Evolutionary conservation across 148 eudicot species (phyloP).

Genomic region (Camellia japonica): DNA sequence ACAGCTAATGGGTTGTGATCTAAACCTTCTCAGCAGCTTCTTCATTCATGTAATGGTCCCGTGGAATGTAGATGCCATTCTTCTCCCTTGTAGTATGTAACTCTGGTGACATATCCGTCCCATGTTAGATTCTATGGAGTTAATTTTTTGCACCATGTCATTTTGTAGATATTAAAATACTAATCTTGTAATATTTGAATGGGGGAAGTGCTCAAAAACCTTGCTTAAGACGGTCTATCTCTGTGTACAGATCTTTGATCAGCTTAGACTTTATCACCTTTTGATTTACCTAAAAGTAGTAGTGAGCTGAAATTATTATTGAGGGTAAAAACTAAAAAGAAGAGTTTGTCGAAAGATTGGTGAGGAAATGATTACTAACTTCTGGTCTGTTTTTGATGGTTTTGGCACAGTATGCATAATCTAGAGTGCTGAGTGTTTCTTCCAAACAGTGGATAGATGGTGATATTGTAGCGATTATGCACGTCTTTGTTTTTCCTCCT

Average conservation of each 20-base stretch:
- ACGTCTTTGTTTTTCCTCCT: conserved; percentile 58
- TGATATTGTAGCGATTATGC: conserved; percentile 55
- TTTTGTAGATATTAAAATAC: neutral
- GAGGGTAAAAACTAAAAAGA: neutral
- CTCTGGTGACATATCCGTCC: conserved; percentile 13
- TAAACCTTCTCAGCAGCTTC: conserved; percentile 39
- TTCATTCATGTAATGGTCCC: conserved; percentile 28
- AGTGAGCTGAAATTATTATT: conserved; percentile 2
- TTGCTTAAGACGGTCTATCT: conserved; percentile 38
- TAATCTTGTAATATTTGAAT: neutral
- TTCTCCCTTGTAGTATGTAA: conserved; percentile 33
- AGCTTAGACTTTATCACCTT: conserved; percentile 33
- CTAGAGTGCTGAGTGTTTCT: conserved; percentile 50
- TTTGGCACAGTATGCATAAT: conserved; percentile 48
- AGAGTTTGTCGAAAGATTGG: neutral
- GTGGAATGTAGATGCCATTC: conserved; percentile 37
- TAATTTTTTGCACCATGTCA: neutral
- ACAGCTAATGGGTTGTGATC: neutral
- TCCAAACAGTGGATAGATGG: conserved; percentile 44
- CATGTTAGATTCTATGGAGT: neutral
- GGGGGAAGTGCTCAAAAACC: conserved; percentile 18
- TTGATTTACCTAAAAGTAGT: conserved; percentile 32
- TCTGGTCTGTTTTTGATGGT: conserved; percentile 48
- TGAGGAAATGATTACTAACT: conserved; percentile 21
- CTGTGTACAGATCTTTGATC: conserved; percentile 34